Percentiles rank a stretch among this genome's conserved stretches.
Evolutionary conservation across 2,329 filamentous ascomycete genomes (phyloP).

Genomic region (Berkeleyomyces rouxiae): DNA sequence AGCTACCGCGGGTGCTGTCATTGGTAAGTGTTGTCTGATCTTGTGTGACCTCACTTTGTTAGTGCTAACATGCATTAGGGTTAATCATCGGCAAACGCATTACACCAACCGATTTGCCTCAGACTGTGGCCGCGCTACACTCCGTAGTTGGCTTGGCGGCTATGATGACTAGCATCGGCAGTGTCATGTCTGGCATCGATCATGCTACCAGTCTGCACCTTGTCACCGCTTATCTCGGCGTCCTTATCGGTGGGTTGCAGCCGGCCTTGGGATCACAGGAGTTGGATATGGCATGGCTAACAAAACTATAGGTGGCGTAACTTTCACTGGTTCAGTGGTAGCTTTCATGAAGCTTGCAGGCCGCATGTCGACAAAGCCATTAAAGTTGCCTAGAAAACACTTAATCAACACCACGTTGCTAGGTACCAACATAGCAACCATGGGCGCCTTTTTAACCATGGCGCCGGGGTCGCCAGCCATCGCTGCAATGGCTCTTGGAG

Average conservation of each 20-base stretch:
- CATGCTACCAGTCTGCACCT: conserved; percentile 65
- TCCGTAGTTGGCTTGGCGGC: conserved; percentile 81
- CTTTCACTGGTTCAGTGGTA: conserved; percentile 80
- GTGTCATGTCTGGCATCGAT: conserved; percentile 57
- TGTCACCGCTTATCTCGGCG: conserved; percentile 71
- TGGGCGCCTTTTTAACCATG: conserved; percentile 70
- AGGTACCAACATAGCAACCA: conserved; percentile 61
- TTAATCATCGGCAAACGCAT: conserved; percentile 71
- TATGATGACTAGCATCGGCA: conserved; percentile 75
- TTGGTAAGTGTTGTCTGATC: conserved; percentile 24
- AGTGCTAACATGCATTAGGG: conserved; percentile 23
- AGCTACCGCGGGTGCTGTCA: conserved; percentile 52
- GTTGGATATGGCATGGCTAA: neutral
- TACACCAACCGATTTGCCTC: conserved; percentile 72
- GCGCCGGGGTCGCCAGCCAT: conserved; percentile 64
- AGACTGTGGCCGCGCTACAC: conserved; percentile 77
- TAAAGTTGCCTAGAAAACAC: conserved; percentile 57
- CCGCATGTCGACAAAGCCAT: conserved; percentile 62
- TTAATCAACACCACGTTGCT: conserved; percentile 58
- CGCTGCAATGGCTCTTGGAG: conserved; percentile 60
- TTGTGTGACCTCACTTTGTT: conserved; percentile 12
- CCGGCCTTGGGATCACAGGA: neutral
- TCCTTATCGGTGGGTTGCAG: conserved; percentile 47
- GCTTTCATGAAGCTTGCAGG: conserved; percentile 79
- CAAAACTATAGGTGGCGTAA: conserved; percentile 43